Conservation (phyloP, 1,284 basidiomycete species). For the Heliocybe sulcata region DNA sequence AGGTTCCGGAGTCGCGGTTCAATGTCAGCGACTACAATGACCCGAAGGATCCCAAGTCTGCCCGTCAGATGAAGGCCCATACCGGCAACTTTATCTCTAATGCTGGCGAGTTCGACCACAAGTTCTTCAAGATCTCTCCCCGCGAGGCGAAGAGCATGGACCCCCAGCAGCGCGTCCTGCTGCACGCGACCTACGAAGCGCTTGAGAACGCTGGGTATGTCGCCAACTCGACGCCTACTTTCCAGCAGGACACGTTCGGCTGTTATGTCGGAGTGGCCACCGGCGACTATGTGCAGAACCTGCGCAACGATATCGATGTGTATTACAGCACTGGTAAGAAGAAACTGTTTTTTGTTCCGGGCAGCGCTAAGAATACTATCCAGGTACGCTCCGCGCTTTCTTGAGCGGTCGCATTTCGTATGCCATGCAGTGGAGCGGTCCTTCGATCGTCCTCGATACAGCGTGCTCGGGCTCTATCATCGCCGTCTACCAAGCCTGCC, state of each 20-base stretch:
- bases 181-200: conserved; percentile 60
- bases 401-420: conserved; percentile 66
- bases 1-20: conserved; percentile 61
- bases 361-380: neutral
- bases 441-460: conserved; percentile 64
- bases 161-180: conserved; percentile 62
- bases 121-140: conserved; percentile 66
- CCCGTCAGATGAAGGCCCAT: conserved; percentile 39
- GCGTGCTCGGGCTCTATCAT: conserved; percentile 66
- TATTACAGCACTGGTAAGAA: conserved; percentile 66
- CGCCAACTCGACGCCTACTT: conserved; percentile 44
- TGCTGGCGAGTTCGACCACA: conserved; percentile 55
- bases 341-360: neutral
- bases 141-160: conserved; percentile 69
- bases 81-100: conserved; percentile 59
- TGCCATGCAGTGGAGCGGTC: conserved; percentile 58
- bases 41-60: conserved; percentile 14
- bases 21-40: conserved; percentile 31
- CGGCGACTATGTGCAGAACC: conserved; percentile 61
- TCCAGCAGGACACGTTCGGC: conserved; percentile 46
- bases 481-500: conserved; percentile 60
- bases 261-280: conserved; percentile 64
- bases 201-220: conserved; percentile 66
- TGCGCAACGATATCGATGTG: conserved; percentile 54
- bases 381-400: conserved; percentile 63